Base-by-base conservation (phyloP, 2,329 filamentous ascomycete species). In the Juglanconis sp. region DNA sequence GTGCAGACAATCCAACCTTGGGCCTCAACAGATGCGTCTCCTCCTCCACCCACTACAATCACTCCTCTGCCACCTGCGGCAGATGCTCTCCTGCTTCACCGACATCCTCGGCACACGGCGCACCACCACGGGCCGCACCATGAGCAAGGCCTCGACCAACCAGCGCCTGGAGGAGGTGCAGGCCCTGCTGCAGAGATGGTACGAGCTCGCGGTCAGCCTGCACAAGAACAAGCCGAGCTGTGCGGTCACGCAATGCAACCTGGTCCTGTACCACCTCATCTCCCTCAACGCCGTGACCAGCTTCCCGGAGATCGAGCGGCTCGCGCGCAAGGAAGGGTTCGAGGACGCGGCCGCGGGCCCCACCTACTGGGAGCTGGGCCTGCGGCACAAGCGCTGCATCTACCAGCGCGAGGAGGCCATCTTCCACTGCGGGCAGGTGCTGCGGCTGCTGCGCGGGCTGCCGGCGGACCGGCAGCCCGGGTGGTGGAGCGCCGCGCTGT, bases 401-500 rank as follows among this genome's bases (percentile, higher is more conserved):
- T 81, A 81, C 59, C 80, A 86, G 66, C 79, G 83, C 17, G 82
- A 86, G 66, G 85, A 89, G 66, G 82, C 86, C 24, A 74, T 88
- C 53, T 86, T 86, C 71, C 88, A 90, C 69, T 86, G 84, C 63
- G 87, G 87, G 1, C 88, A 91, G 71, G 81, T 90, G 3, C 74
- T 89, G 48, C 80, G 85, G 3, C 77, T 89, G 10, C 72, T 90
- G 44, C 77, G 82, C 6, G 74, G 76, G 13, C 89, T 90, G 81
- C 80, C 84, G 2, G 74, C 76, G 35, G 81, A 85, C 53, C 77
- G 82, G 3, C 81, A 86, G 30, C 88, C 88, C 5, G 82, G 81
- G 42, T 91, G 88, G 88, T 91, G 87, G 87, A 77, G 85, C n/a
- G 83, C 81, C 1, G 87, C 87, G 3, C 76, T 90, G 46, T 90